Percentiles rank a stretch among this genome's conserved stretches.
Conservation (phyloP, 192 early-diverging fungal species). For the Umbelopsis sp. region DNA sequence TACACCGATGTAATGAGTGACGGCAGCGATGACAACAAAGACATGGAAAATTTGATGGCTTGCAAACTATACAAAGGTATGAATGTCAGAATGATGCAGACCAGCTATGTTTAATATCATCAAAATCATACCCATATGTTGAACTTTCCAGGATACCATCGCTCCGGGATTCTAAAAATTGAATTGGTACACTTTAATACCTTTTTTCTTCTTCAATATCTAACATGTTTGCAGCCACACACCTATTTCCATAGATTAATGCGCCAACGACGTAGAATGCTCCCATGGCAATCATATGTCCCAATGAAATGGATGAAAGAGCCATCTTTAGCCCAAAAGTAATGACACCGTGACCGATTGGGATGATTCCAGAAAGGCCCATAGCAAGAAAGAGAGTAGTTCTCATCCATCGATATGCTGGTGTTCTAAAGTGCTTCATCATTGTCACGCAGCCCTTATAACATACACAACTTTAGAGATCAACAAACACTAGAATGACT, state of each 20-base stretch:
- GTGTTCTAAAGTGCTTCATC: constrained; percentile 64
- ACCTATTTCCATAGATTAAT: constrained; percentile 78
- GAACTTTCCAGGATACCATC: constrained; percentile 82
- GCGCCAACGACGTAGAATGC: constrained; percentile 80
- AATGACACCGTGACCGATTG: constrained; percentile 64
- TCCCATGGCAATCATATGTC: constrained; percentile 74
- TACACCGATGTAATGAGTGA: constrained; percentile 72
- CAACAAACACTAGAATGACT: too few species aligned
- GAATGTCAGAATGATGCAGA: too few species aligned
- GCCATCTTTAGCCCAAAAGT: constrained; percentile 67
- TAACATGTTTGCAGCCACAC: not conserved
- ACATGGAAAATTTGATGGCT: constrained; percentile 94
- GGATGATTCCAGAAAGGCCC: constrained; percentile 77
- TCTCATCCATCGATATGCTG: constrained; percentile 79
- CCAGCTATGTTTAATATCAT: too few species aligned
- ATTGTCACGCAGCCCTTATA: constrained; percentile 55
- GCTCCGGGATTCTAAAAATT: constrained; percentile 68
- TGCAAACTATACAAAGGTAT: constrained; percentile 45
- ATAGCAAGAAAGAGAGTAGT: constrained; percentile 79
- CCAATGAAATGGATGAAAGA: constrained; percentile 60
- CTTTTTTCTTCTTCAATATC: not conserved
- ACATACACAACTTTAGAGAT: constrained; percentile 21
- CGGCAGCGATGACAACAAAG: constrained; percentile 75
- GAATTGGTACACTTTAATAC: not conserved
- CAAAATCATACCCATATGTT: constrained; percentile 59